These are phyloP conservation scores for Rutstroemia sp. DNA, from an alignment of 2,329 filamentous ascomycete species.

Conservation along the genomic window DNA sequence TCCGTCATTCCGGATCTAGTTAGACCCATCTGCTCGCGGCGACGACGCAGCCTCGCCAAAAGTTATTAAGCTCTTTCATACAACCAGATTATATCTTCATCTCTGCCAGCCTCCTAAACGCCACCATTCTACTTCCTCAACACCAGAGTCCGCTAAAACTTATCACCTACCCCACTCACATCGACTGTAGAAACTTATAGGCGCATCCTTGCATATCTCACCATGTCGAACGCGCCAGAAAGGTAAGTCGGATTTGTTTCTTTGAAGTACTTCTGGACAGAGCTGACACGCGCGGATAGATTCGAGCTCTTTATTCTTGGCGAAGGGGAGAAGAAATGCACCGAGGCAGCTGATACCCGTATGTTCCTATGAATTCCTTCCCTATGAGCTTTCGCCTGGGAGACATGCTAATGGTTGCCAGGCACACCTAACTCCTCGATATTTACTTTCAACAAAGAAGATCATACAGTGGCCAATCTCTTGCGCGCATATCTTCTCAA, in stretches of 20 bases:
- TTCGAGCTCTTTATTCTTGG: constrained; percentile 89
- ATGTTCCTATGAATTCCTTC: constrained; percentile 32
- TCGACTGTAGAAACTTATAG: neutral
- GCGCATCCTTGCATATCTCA: neutral
- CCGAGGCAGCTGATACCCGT: constrained; percentile 85
- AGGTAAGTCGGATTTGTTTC: neutral
- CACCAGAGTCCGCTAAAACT: neutral
- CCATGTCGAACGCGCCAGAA: constrained; percentile 10
- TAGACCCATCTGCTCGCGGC: neutral
- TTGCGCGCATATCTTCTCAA: constrained; percentile 79
- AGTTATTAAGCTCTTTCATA: neutral
- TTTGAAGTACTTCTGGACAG: neutral
- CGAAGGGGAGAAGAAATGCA: constrained; percentile 89
- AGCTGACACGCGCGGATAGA: constrained; percentile 39
- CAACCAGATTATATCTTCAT: neutral
- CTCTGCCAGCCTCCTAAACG: neutral
- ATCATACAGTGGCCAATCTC: constrained; percentile 91
- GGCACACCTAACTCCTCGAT: constrained; percentile 92
- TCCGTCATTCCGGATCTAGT: neutral
- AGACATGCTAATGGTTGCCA: constrained; percentile 29
- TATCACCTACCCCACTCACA: too few species aligned
- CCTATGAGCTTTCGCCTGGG: too few species aligned
- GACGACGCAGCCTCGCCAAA: neutral
- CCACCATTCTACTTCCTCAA: neutral
- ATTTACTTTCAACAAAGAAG: constrained; percentile 94